These are phyloP conservation scores for Saccharomyces eubayanus DNA, from an alignment of 805 yeast genomes.

Conservation along the genomic window DNA sequence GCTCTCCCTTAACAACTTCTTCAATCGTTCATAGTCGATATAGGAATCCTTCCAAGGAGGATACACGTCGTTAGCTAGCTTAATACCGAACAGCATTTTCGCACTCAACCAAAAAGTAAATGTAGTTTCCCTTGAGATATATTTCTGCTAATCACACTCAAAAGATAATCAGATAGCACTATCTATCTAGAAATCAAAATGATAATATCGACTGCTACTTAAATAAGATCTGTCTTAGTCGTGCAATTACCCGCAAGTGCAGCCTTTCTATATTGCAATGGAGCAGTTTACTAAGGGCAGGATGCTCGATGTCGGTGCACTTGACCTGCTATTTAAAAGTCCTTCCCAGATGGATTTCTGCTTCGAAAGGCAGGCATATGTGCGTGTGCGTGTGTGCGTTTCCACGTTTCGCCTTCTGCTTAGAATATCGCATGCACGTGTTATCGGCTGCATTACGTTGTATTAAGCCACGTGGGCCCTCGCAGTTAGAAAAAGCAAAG, in stretches of 20 bases:
- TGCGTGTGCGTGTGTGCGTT: not conserved
- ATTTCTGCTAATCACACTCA: not conserved
- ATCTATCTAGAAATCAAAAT: not conserved
- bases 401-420: not conserved
- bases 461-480: not conserved
- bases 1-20: constrained; percentile 62
- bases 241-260: not conserved
- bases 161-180: not conserved
- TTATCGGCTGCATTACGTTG: not conserved
- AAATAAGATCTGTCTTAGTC: not conserved
- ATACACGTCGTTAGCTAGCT: constrained; percentile 70
- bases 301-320: not conserved
- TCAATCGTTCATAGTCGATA: constrained; percentile 56
- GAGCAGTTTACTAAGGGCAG: not conserved
- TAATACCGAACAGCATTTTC: constrained; percentile 77
- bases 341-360: not conserved
- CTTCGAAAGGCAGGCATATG: not conserved
- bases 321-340: not conserved
- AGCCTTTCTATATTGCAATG: not conserved
- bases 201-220: not conserved
- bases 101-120: not conserved
- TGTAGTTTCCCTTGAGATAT: not conserved
- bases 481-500: not conserved
- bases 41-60: constrained; percentile 81
- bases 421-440: not conserved